Evolutionary conservation across 768 basidiomycete genomes (phyloP).

Genomic region (Tephrocybe sp.): DNA sequence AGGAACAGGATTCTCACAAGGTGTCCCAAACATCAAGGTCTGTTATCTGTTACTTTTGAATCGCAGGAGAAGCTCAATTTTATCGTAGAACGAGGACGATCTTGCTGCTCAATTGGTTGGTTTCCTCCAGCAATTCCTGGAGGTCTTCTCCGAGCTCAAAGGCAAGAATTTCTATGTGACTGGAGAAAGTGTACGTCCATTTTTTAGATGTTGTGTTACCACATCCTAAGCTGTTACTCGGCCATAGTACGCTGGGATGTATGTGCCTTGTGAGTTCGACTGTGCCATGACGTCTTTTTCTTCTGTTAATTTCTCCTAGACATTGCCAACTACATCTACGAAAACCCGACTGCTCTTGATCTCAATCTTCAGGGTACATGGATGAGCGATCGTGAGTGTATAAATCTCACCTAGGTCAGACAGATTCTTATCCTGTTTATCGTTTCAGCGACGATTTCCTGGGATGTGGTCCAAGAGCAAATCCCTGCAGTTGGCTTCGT

Average conservation of each 20-base stretch:
- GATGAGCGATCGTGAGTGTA: constrained; percentile 63
- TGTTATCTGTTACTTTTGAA: constrained; percentile 13
- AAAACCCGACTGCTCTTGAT: constrained; percentile 47
- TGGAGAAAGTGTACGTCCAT: constrained; percentile 67
- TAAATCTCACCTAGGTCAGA: too few relatives aligned
- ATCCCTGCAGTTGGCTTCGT: constrained; percentile 76
- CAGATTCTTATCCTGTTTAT: too few relatives aligned
- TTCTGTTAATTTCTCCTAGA: constrained; percentile 35
- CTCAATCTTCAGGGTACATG: constrained; percentile 70
- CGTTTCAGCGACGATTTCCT: constrained; percentile 50
- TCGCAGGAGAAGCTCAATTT: background rate
- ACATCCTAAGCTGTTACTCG: constrained; percentile 1
- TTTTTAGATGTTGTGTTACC: background rate
- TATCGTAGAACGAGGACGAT: constrained; percentile 42
- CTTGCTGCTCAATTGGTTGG: constrained; percentile 49
- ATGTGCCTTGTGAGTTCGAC: constrained; percentile 43
- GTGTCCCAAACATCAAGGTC: constrained; percentile 59
- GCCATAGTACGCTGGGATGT: constrained; percentile 63
- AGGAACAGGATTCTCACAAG: constrained; percentile 76
- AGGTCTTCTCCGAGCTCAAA: constrained; percentile 72
- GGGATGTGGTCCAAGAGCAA: constrained; percentile 61
- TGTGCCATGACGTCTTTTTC: background rate
- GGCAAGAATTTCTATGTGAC: constrained; percentile 67
- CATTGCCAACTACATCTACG: constrained; percentile 73
- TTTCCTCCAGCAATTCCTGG: constrained; percentile 74